Conservation (phyloP, 345 rosid species). For the Citrus reticulata region DNA sequence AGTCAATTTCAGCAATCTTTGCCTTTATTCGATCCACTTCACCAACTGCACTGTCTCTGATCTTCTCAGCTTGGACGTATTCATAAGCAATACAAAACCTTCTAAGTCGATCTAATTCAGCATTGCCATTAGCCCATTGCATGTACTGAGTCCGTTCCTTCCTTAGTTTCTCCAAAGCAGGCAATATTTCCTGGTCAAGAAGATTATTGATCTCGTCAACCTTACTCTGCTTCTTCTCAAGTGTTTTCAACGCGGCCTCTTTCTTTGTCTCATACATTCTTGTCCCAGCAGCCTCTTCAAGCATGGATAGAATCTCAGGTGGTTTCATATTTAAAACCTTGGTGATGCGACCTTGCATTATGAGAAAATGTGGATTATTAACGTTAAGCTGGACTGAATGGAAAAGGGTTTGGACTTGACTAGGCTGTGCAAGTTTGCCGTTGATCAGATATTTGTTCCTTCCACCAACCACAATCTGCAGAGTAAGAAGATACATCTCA, state of each 20-base stretch:
- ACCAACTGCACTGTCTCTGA: slow-evolving; percentile 47
- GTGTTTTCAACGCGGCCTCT: slow-evolving; percentile 83
- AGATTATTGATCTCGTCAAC: slow-evolving; percentile 95
- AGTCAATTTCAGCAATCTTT: slow-evolving; percentile 54
- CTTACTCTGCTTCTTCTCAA: slow-evolving; percentile 92
- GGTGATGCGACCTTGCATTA: slow-evolving; percentile 99
- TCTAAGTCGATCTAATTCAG: slow-evolving; percentile 67
- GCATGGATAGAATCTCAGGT: slow-evolving; percentile 95
- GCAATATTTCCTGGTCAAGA: slow-evolving; percentile 83
- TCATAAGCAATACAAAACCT: slow-evolving; percentile 74
- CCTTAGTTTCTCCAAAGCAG: slow-evolving; percentile 90
- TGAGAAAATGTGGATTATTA: slow-evolving; percentile 95
- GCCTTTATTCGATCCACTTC: slow-evolving; percentile 51
- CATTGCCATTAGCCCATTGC: slow-evolving; percentile 95
- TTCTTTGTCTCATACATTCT: slow-evolving; percentile 98
- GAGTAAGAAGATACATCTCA: background rate
- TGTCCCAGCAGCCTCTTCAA: slow-evolving; percentile 99
- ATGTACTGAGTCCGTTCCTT: slow-evolving; percentile 85
- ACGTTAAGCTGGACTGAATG: slow-evolving; percentile 98
- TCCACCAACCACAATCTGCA: slow-evolving; percentile 91
- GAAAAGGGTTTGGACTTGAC: slow-evolving; percentile 89
- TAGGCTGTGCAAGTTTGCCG: slow-evolving; percentile 75
- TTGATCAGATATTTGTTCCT: slow-evolving; percentile 79
- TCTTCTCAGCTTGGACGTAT: slow-evolving; percentile 61
- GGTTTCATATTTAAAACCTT: slow-evolving; percentile 98